phyloP scores from a whole-genome alignment of 148 eudicot species.

The Vaccinium macrocarpon region DNA sequence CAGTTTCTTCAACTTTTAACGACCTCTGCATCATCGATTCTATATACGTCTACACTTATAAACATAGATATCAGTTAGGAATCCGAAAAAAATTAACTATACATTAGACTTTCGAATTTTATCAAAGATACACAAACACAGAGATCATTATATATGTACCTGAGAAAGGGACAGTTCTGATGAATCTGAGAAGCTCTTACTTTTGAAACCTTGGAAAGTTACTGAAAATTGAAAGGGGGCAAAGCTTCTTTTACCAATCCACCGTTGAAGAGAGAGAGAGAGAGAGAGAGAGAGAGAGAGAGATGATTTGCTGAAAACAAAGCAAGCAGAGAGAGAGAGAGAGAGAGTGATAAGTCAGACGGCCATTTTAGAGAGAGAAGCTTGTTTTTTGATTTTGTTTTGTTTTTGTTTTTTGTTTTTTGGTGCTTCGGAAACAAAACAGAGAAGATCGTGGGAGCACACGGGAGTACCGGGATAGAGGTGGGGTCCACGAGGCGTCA shows the following conservation, averaged over 20 bases:
- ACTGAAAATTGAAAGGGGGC: constrained; percentile 10
- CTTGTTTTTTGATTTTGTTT: too few relatives aligned
- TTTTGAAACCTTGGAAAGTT: neutral
- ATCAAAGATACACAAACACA: neutral
- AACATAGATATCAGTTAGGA: too few relatives aligned
- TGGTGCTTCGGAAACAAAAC: too few relatives aligned
- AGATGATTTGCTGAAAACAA: constrained; percentile 11
- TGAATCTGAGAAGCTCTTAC: constrained; percentile 6
- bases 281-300: neutral
- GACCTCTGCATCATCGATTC: neutral
- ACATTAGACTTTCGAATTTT: neutral
- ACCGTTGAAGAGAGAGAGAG: neutral
- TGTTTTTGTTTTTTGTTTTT: too few relatives aligned
- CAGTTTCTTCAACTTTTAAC: neutral
- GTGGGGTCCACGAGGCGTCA: neutral
- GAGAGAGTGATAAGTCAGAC: neutral
- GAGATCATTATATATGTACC: neutral
- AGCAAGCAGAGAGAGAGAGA: neutral
- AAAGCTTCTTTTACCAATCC: neutral
- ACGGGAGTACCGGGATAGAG: too few relatives aligned
- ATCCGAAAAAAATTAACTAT: neutral
- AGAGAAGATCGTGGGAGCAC: neutral
- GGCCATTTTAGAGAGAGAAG: neutral
- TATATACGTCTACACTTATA: neutral
- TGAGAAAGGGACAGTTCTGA: constrained; percentile 10